These are phyloP conservation scores for Calonectria pseudoturangicola DNA, from an alignment of 2,329 filamentous ascomycete species.

Conservation along the genomic window DNA sequence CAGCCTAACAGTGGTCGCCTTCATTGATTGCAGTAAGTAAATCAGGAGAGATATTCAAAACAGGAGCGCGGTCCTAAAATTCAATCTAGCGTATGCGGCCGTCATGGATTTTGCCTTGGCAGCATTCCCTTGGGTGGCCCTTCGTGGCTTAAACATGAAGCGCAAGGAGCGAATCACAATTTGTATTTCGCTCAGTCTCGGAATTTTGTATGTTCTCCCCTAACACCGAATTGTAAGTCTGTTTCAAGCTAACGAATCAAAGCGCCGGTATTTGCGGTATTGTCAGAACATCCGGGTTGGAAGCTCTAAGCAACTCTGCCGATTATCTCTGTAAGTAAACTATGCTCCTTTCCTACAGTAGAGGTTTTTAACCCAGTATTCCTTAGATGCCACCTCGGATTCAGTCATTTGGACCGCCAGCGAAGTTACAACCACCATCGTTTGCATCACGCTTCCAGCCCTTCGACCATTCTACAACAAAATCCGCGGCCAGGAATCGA, in stretches of 20 bases:
- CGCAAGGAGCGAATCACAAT: constrained; percentile 41
- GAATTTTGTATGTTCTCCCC: constrained; percentile 34
- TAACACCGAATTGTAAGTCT: fast-evolving
- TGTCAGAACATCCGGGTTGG: constrained; percentile 34
- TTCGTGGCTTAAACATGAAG: constrained; percentile 42
- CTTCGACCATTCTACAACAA: constrained; percentile 40
- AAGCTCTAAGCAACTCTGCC: constrained; percentile 37
- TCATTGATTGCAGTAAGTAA: constrained; percentile 38
- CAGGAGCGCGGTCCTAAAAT: neutral
- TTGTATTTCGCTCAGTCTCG: constrained; percentile 38
- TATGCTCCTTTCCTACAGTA: no score
- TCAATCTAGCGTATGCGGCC: constrained; percentile 31
- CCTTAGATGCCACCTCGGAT: constrained; percentile 38
- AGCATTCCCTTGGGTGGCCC: constrained; percentile 39
- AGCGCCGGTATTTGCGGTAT: constrained; percentile 41
- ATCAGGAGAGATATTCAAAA: fast-evolving
- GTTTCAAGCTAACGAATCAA: neutral
- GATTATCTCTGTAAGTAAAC: constrained; percentile 38
- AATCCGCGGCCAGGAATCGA: constrained; percentile 40
- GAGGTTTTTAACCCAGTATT: neutral
- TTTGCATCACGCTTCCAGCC: constrained; percentile 39
- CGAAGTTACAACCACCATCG: constrained; percentile 41
- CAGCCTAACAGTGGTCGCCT: constrained; percentile 36
- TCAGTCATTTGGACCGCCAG: constrained; percentile 44
- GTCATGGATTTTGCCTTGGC: constrained; percentile 40